Base-by-base conservation (phyloP, 2,329 filamentous ascomycete genomes). In the Endoconidiophora polonica region DNA sequence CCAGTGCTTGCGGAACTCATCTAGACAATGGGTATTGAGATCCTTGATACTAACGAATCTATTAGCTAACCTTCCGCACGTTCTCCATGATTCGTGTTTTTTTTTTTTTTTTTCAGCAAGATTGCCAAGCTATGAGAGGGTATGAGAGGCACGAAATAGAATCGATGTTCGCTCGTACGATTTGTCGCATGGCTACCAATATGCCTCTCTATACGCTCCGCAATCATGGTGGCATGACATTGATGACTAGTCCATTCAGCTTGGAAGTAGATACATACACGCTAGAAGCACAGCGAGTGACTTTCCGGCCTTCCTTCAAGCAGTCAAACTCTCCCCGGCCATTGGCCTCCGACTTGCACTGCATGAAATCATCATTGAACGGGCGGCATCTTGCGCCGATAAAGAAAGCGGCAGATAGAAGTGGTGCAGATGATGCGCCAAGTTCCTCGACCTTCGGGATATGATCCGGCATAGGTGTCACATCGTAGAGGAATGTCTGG, bases 351-450 rank as follows among this genome's bases (percentile, higher is more conserved):
- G 78, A 85, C 81, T 98, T 98, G 83, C 91, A 98, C 72, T 94
- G 85, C 90, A 98, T 98, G 71, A 83, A 98, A 70, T 98, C 91
- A 73, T 98, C 91, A 68, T 96, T 96, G 75, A 88, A 98, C 52
- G 84, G 73, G 65, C 77, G 83, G 80, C 91, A 98, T 63, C 90
- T 82, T 58, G 87, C 88, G 56, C 91, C 91, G 64, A 98, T 98
- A 67, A 96, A 98, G 76, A 85, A 98, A 48, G 86, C 80, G 29
- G 91, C 91, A 57, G 86, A 94, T 54, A 94, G 73, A 42, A 98
- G 76, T 50, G 91, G 91, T 38, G 88, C 91, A 52, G 90, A 96
- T 61, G 82, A 94, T 62, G 86, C 78, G 61, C 91, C 91, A 58
- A 98, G 78, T 70, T 98, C 91, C 67, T 85, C 77, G 66, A 98